Evolutionary conservation across 352 stramenopile species (phyloP), one percentile per base, ranked within the genome.

Genomic region (Blastocystis sp.): DNA sequence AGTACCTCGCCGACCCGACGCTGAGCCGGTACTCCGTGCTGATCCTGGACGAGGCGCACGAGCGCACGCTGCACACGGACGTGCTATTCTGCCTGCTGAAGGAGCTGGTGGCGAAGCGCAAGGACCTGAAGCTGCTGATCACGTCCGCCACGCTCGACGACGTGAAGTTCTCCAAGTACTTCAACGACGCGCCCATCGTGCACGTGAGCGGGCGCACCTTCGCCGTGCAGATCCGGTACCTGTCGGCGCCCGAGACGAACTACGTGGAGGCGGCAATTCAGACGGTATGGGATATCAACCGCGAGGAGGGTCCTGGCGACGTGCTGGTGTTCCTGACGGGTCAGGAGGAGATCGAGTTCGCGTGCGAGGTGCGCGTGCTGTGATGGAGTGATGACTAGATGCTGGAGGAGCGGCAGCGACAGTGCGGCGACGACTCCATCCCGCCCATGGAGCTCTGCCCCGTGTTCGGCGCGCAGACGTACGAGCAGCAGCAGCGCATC

Each of bases 251-350:
- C 0, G 96, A 98, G 91, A 92, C 94, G 35, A 97, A 99, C 90
- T 99, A 99, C 92, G 91, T 99, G 65, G 97, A 99, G 91, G 96
- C 96, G 26, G 94, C 96, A 3, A 92, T 99, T 26, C 95, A 98
- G 31, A 99, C 96, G 41, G 97, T 99, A 0, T 98, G 99, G 96
- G 96, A 99, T 91, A 99, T 99, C 91, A 97, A 99, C 92, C 90
- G 98, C 19, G 97, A 94, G 1, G 96, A 99, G 92, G 96, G 96
- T 0, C 95, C 97, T 76, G 97, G 97, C 60, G 97, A 99, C 91
- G 98, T 99, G 82, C 93, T 99, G 29, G 92, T 99, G 0, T 99
- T 99, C 91, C 92, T 99, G 12, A 99, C 97, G 1, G 97, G 97
- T 67, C 97, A 99, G 90, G 89, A 91, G 66, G 88, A 91, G 65